These are phyloP conservation scores for Asclepias syriaca DNA, from an alignment of 257 asterid genomes.

Conservation along the genomic window DNA sequence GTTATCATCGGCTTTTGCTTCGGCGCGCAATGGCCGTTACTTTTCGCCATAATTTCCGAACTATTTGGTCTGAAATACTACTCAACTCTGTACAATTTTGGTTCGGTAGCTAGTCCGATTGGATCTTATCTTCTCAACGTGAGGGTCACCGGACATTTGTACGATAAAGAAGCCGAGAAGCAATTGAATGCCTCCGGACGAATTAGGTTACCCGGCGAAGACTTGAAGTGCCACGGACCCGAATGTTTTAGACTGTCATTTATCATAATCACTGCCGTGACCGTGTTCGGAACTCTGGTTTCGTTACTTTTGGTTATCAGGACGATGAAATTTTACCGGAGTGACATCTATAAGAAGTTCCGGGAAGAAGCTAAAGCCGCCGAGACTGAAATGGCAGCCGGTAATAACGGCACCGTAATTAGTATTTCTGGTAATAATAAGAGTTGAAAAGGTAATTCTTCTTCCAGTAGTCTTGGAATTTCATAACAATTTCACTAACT, in stretches of 20 bases:
- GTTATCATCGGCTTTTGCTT: conserved; percentile 78
- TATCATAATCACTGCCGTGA: conserved; percentile 52
- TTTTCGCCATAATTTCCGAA: conserved; percentile 74
- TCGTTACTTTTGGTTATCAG: conserved; percentile 53
- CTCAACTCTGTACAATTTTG: conserved; percentile 70
- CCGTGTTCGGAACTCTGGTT: conserved; percentile 53
- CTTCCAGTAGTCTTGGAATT: not conserved
- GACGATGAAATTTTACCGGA: conserved; percentile 62
- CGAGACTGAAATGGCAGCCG: conserved; percentile 26
- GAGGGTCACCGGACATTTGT: conserved; percentile 52
- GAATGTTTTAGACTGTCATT: conserved; percentile 59
- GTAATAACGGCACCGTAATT: conserved; percentile 1
- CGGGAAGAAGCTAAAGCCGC: conserved; percentile 33
- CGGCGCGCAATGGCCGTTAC: conserved; percentile 84
- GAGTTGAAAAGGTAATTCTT: not conserved
- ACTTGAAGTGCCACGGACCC: conserved; percentile 54
- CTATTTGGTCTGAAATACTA: conserved; percentile 72
- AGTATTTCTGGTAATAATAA: conserved; percentile 7
- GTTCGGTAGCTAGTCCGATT: conserved; percentile 74
- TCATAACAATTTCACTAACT: too few relatives aligned
- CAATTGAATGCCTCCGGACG: conserved; percentile 42
- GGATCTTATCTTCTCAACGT: conserved; percentile 63
- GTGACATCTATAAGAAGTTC: conserved; percentile 68
- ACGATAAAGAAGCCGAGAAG: conserved; percentile 60
- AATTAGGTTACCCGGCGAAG: conserved; percentile 31